phyloP scores from a whole-genome alignment of 2,329 filamentous ascomycete genomes.

The Hypoxylon sp. region DNA sequence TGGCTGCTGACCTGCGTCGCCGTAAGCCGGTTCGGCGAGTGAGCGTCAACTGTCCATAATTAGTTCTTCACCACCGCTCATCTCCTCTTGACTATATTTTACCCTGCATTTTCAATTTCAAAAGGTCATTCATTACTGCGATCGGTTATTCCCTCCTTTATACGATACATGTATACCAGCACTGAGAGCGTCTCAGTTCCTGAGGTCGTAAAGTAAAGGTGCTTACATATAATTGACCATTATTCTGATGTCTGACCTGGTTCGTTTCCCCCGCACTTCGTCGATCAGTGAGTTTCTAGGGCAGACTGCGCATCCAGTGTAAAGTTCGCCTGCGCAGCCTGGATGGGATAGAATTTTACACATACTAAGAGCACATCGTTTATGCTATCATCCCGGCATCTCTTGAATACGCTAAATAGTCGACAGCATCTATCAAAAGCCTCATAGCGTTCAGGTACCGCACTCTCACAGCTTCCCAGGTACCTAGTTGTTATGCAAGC shows the following conservation, averaged over 20 bases:
- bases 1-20: conserved; percentile 4
- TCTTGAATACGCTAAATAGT: background rate
- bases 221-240: conserved; percentile 14
- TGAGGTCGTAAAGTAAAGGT: background rate
- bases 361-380: conserved; percentile 3
- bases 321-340: conserved; percentile 23
- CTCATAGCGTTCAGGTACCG: background rate
- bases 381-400: background rate
- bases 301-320: conserved; percentile 11
- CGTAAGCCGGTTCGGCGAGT: background rate
- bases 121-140: background rate
- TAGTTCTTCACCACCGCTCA: no score
- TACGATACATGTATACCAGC: background rate
- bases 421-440: background rate
- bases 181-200: background rate
- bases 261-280: conserved; percentile 12
- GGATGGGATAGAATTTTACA: background rate
- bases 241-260: conserved; percentile 20
- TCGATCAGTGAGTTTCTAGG: background rate
- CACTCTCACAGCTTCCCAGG: background rate
- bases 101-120: background rate
- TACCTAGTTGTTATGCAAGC: background rate
- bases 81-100: background rate
- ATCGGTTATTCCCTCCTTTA: background rate
- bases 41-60: background rate